Base-by-base conservation (phyloP, 371 early-diverging fungal genomes). In the Mortierella sp. region DNA sequence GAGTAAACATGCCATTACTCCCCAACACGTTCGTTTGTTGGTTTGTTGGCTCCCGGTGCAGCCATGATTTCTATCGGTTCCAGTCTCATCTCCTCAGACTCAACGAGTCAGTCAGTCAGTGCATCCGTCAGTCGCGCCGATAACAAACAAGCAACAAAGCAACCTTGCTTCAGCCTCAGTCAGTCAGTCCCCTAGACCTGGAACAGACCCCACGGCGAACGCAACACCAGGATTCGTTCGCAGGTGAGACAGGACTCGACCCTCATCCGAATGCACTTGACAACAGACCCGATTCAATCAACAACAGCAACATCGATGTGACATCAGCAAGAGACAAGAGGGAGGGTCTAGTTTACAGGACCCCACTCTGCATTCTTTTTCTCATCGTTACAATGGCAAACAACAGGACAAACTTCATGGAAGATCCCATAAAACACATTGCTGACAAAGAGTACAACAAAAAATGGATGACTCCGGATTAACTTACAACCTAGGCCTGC, bases 381-480 rank as follows among this genome's bases (percentile, higher is more conserved):
- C 6, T 51, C 21, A 51, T 51, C 51, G 21, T 6, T 21, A 21
- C 5, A 56, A 56, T 10, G 27, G 18, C 4, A 56, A 56, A 8
- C 10, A 56, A 56, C 27, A 54, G 21, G 54, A 18, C 51, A 18
- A 51, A 54, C 7, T 56, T 32, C 56, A n/a, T 1, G n/a, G n/a
- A 27, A n/a, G 10, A 24, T n/a, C 27, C 1, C 16, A 54, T 6
- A n/a, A 6, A n/a, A n/a, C 0, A 55, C 27, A 8, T 8, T 7
- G 18, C 38, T 65, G 24, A 65, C 38, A 16, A 5, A 3, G 14
- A 46, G 58, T 29, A 16, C 14, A 32, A 32, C 29, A 8, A 4
- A 55, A 21, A 55, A 55, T 29, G 32, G 14, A 29, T 76, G 91
- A 91, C 29, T 91, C 90, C n/a, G 90, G 91, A 71, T 90, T 90